Evolutionary conservation across 257 asterid genomes (phyloP), one percentile per base, ranked within the genome.

Genomic region (Cordia subcordata): DNA sequence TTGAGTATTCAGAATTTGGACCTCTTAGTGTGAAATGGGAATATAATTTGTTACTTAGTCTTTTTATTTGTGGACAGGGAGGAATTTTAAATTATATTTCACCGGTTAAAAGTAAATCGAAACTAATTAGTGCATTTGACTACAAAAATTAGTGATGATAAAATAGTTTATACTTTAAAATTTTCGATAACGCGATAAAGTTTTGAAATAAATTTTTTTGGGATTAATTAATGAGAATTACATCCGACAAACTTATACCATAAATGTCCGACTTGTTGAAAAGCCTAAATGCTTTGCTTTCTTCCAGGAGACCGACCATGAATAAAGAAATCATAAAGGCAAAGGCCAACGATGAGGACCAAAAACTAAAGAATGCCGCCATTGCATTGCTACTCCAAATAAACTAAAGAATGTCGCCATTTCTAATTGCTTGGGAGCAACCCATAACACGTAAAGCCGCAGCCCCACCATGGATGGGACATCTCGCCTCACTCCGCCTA

Each of bases 281-380:
- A 71, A 76, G n/a, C 75, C 76, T 72, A 74, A 78, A 71, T 21
- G 37, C 60, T 67, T 42, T 75, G 75, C 53, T 68, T 75, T 82
- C 77, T 77, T 65, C 82, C 80, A 77, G 79, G 75, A 68, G 63
- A 79, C 83, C 84, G 84, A 79, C 86, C 82, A 78, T 73, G 10
- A 72, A 57, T 78, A 68, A 74, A 77, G 19, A 73, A 73, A 69
- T 60, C 57, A 62, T 55, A 73, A 72, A 70, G 68, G 52, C 49
- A 56, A 19, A 61, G 19, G 59, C 65, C 70, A 68, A 40, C 18
- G 63, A 50, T 39, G 57, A 40, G 58, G 59, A 55, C 61, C 75
- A 63, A 44, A 32, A 16, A 10, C 37, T n/a, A 14, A 59, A 50
- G 58, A n/a, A n/a, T n/a, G n/a, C n/a, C n/a, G n/a, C n/a, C n/a